phyloP scores from a whole-genome alignment of 2,329 filamentous ascomycete genomes.

The Phialemoniopsis sp. region DNA sequence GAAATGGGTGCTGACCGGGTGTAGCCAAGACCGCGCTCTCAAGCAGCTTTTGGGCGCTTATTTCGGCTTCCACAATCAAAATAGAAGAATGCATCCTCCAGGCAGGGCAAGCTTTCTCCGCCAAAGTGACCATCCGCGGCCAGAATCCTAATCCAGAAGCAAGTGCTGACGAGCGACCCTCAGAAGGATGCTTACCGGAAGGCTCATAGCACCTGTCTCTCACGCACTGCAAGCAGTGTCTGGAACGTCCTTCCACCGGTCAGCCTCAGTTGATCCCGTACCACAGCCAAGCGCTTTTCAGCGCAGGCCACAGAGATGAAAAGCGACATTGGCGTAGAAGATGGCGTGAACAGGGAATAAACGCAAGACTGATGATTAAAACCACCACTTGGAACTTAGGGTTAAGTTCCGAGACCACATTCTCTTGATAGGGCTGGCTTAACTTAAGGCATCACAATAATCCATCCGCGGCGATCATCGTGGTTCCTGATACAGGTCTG shows the following conservation, averaged over 20 bases:
- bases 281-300: slow-evolving; percentile 42
- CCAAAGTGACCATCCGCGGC: no score
- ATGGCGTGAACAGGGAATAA: slow-evolving; percentile 44
- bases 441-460: slow-evolving; percentile 30
- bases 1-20: slow-evolving; percentile 37
- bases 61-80: slow-evolving; percentile 1
- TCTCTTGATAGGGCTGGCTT: slow-evolving; percentile 49
- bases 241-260: slow-evolving; percentile 52
- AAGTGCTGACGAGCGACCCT: slow-evolving; percentile 71
- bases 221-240: slow-evolving; percentile 47
- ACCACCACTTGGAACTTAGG: slow-evolving; percentile 76
- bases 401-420: slow-evolving; percentile 86
- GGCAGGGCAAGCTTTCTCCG: no score
- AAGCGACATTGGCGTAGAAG: slow-evolving; percentile 12
- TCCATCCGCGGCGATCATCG: slow-evolving; percentile 43
- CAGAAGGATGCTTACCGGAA: slow-evolving; percentile 66
- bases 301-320: slow-evolving; percentile 24
- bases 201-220: slow-evolving; percentile 70
- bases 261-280: slow-evolving; percentile 31
- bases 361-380: slow-evolving; percentile 60
- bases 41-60: no score
- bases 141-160: slow-evolving; percentile 17
- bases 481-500: slow-evolving; percentile 57
- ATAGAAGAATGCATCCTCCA: slow-evolving; percentile 20
- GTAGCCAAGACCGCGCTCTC: slow-evolving; percentile 42